Base-by-base conservation (phyloP, 2,329 filamentous ascomycete species). In the Cladosporium sp. region DNA sequence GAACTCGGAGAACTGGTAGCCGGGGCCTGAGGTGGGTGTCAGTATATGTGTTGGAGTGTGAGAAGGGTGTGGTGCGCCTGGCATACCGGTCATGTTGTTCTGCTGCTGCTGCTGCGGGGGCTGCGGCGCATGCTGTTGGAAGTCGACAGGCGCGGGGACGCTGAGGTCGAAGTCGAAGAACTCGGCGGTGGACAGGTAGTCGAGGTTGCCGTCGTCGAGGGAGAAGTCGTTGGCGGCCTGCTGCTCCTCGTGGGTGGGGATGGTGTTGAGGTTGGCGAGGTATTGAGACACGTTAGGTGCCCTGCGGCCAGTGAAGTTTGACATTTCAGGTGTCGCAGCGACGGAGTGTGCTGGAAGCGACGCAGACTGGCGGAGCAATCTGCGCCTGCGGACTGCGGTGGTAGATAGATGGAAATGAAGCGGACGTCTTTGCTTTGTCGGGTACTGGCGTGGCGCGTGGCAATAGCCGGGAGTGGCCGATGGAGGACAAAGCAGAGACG, bases 271-370 rank as follows among this genome's bases (percentile, higher is more conserved):
- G 72, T 93, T 90, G 74, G 92, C 90, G 71, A 97, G 85, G 82
- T 95, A 96, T 76, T 93, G 90, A 75, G 92, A 93, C 80, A 97
- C 91, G 79, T 96, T 96, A 75, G 92, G 90, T 73, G 87, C 91
- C 76, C 90, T 88, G 69, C 92, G 90, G 79, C 86, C 88, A 80
- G 86, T 88, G 85, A 88, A 93, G 77, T 83, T 86, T 78, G 91
- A 88, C 90, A 93, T 93, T 66, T 36, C 62, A 28, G 47, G 30
- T 55, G 47, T 54, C n/a, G 64, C 44, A 34, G 28, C 38, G n/a
- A 44, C 15, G 11, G 18, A 28, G 18, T 18, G 49, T 63, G 47
- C 10, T 59, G 55, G 41, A 28, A 52, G 63, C 55, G 55, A 65
- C 64, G 55, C 55, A 60, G 64, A 52, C 55, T 65, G 38, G 54